Evolutionary conservation across 192 early-diverging fungal genomes (phyloP).

Genomic region (Paraglomus brasilianum): DNA sequence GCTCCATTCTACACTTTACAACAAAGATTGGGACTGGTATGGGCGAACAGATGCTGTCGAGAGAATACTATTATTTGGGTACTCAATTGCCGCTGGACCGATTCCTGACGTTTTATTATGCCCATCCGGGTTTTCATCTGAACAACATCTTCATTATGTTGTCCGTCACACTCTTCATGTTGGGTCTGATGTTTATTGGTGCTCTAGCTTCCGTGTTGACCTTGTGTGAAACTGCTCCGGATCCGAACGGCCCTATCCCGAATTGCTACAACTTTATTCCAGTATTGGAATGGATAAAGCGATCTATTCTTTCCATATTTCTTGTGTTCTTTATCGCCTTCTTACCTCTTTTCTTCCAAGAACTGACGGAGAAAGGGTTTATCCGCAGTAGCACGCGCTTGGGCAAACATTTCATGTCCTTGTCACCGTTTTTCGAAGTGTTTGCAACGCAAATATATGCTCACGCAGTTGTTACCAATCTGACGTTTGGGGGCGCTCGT

Average conservation of each 20-base stretch:
- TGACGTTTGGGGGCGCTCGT: constrained; percentile 78
- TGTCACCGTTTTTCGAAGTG: constrained; percentile 82
- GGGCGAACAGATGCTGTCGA: constrained; percentile 92
- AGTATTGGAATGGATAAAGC: constrained; percentile 79
- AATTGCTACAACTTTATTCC: constrained; percentile 74
- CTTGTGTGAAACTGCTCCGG: constrained; percentile 60
- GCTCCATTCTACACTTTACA: constrained; percentile 85
- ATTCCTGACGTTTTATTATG: constrained; percentile 86
- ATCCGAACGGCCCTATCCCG: constrained; percentile 47
- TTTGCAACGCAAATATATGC: constrained; percentile 86
- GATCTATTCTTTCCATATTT: constrained; percentile 77
- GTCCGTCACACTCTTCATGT: constrained; percentile 78
- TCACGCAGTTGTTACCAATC: constrained; percentile 75
- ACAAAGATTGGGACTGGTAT: constrained; percentile 91
- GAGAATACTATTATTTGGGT: constrained; percentile 89
- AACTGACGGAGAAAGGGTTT: constrained; percentile 82
- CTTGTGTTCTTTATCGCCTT: constrained; percentile 80
- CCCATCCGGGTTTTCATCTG: constrained; percentile 87
- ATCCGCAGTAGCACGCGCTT: constrained; percentile 65
- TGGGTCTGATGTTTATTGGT: constrained; percentile 74
- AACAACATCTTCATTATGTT: constrained; percentile 88
- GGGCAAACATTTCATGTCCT: constrained; percentile 77
- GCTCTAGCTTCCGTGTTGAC: constrained; percentile 63
- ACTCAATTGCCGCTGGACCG: constrained; percentile 81
- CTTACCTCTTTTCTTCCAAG: constrained; percentile 78